phyloP scores from a whole-genome alignment of 176 grass and related monocot genomes.

The Stipa capillata region DNA sequence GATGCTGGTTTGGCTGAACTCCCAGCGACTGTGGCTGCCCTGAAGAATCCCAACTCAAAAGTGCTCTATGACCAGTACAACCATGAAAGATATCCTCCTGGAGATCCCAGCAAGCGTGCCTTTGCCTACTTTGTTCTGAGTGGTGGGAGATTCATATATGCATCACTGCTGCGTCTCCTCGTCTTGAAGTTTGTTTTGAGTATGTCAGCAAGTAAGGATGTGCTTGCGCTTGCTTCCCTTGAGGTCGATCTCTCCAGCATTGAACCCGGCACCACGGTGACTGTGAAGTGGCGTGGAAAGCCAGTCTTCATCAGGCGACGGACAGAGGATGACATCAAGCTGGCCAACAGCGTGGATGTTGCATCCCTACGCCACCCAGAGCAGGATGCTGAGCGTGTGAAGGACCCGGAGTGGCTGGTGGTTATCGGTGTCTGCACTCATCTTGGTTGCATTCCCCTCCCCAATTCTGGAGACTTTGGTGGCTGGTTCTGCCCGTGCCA shows the following conservation, averaged over 20 bases:
- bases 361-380: slow-evolving; percentile 66
- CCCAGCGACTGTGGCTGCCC: slow-evolving; percentile 54
- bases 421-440: slow-evolving; percentile 90
- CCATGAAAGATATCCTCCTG: slow-evolving; percentile 78
- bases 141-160: slow-evolving; percentile 79
- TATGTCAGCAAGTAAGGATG: slow-evolving; percentile 91
- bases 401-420: slow-evolving; percentile 80
- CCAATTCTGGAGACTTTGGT: slow-evolving; percentile 76
- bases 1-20: slow-evolving; percentile 37
- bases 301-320: slow-evolving; percentile 80
- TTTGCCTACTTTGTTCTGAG: slow-evolving; percentile 90
- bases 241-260: slow-evolving; percentile 86
- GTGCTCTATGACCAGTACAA: slow-evolving; percentile 77
- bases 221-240: slow-evolving; percentile 70
- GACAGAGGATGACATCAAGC: slow-evolving; percentile 75
- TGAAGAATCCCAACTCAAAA: slow-evolving; percentile 78
- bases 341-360: slow-evolving; percentile 73
- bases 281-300: slow-evolving; percentile 96
- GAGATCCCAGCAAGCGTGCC: slow-evolving; percentile 78
- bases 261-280: slow-evolving; percentile 73
- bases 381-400: slow-evolving; percentile 59
- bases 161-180: slow-evolving; percentile 69
- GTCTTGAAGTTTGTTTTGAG: slow-evolving; percentile 86
- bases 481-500: slow-evolving; percentile 97
- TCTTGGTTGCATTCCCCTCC: slow-evolving; percentile 83